Conservation (phyloP, 352 stramenopile genomes). For the Phytophthora quininea region DNA sequence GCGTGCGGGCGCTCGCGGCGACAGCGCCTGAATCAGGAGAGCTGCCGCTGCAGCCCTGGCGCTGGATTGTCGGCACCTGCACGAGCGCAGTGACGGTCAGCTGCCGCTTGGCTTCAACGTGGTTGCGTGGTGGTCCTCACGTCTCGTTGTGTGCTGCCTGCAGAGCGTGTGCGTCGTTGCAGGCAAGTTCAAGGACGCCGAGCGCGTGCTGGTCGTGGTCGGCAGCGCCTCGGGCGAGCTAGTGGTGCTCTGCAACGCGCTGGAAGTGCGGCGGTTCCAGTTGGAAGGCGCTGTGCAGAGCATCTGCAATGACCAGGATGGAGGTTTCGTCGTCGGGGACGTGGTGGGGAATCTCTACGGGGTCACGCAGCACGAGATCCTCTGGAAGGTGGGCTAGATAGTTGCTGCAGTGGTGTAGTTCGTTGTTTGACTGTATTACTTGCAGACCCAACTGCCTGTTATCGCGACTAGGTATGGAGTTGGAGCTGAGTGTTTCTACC, state of each 20-base stretch:
- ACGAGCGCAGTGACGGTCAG: conserved; percentile 33
- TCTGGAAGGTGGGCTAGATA: conserved; percentile 47
- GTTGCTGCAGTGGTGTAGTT: background rate
- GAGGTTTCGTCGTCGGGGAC: conserved; percentile 56
- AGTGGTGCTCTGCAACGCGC: conserved; percentile 50
- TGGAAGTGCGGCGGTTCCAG: conserved; percentile 58
- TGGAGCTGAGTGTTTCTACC: conserved; percentile 40
- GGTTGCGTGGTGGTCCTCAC: background rate
- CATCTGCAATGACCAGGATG: conserved; percentile 36
- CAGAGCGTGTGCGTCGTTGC: conserved; percentile 46
- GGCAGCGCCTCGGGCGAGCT: conserved; percentile 49
- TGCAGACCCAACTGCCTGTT: conserved; percentile 25
- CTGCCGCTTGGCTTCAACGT: conserved; percentile 7
- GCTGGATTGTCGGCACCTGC: conserved; percentile 22
- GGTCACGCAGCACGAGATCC: conserved; percentile 56
- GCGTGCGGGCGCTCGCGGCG: conserved; percentile 29
- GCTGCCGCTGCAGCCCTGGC: conserved; percentile 20
- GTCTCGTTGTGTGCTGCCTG: conserved; percentile 1
- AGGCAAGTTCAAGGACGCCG: conserved; percentile 17
- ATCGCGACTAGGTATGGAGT: conserved; percentile 5
- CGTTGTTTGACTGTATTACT: conserved; percentile 3
- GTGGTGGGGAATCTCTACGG: conserved; percentile 51
- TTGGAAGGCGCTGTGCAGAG: conserved; percentile 50
- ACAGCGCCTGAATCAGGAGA: conserved; percentile 25
- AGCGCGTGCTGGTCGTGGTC: conserved; percentile 36